Conservation (phyloP, 352 stramenopile genomes). For the Paralagenidium karlingii region DNA sequence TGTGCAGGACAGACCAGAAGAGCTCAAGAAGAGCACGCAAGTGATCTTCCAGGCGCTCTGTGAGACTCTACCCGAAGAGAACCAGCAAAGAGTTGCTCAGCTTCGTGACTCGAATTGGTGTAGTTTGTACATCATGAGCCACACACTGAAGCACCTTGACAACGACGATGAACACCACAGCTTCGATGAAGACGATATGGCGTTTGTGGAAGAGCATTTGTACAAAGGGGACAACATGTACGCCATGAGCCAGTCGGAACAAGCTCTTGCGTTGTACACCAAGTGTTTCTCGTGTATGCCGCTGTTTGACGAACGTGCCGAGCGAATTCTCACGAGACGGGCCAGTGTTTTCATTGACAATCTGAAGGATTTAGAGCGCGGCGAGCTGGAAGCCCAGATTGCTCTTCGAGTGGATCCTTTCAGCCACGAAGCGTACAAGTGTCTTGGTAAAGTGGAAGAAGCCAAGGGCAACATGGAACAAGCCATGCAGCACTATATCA, state of each 20-base stretch:
- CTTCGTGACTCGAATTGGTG: conserved; percentile 15
- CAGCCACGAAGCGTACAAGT: conserved; percentile 52
- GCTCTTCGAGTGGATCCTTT: conserved; percentile 52
- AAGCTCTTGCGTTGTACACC: conserved; percentile 44
- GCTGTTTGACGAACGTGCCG: conserved; percentile 50
- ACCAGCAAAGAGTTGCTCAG: conserved; percentile 5
- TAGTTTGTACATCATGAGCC: conserved; percentile 51
- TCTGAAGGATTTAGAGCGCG: conserved; percentile 25
- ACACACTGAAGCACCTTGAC: conserved; percentile 44
- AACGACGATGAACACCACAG: conserved; percentile 33
- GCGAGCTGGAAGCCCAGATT: conserved; percentile 25
- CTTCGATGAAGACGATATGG: conserved; percentile 30
- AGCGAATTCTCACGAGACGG: conserved; percentile 37
- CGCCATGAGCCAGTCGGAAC: conserved; percentile 28
- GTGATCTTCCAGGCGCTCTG: conserved; percentile 70
- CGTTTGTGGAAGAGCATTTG: conserved; percentile 28
- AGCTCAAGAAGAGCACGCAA: too few relatives aligned
- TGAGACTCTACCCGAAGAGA: conserved; percentile 24
- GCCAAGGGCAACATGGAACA: conserved; percentile 25
- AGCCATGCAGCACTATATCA: conserved; percentile 78
- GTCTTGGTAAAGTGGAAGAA: conserved; percentile 49
- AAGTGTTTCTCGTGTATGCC: conserved; percentile 46
- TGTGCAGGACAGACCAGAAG: conserved; percentile 26
- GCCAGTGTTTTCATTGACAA: conserved; percentile 46
- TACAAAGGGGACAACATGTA: conserved; percentile 46